Evolutionary conservation across 2,329 filamentous ascomycete species (phyloP), one percentile per base, ranked within the genome.

Genomic region (Xylariales sp.): DNA sequence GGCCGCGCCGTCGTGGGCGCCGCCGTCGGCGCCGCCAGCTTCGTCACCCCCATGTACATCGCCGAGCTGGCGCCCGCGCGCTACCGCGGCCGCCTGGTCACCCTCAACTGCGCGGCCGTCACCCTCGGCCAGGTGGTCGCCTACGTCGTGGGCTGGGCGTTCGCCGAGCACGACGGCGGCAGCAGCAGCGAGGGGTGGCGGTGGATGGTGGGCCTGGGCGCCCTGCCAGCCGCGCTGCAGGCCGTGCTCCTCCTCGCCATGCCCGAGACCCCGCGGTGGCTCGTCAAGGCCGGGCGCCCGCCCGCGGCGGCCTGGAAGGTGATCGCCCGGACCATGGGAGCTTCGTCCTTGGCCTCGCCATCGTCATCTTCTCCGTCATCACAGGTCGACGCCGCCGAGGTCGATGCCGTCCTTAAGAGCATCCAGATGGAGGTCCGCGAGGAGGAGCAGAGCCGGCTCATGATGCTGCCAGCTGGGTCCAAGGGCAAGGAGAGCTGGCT

Each of bases 131-230:
- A 96, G 62, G 86, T 95, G 2, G 76, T 94, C 15, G 90, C 91
- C 3, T 96, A 96, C 60, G 57, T 94, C 2, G 65, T 89, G 6
- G 91, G 91, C 2, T 95, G 86, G 84, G 60, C 72, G 0, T 83
- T 95, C 32, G 74, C 79, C 5, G 71, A 75, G 40, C 67, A 69
- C 41, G 75, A 67, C 0, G 59, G 65, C 40, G 75, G 68, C 0
- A 59, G 65, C 40, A 50, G 57, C 16, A 55, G 53, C 24, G 75
- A 72, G 11, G 88, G 85, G 2, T 97, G 91, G 90, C 72, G 88
- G 34, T 94, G 86, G 82, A 90, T 95, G 77, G 89, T 96, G 1
- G 90, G 90, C 0, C 62, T 96, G 0, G 91, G 90, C 1, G 85
- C 85, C 7, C 44, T 84, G 18, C 91, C 91, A 0, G 90, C 89